Evolutionary conservation across 345 rosid genomes (phyloP).

Genomic region (Erucastrum elatum): DNA sequence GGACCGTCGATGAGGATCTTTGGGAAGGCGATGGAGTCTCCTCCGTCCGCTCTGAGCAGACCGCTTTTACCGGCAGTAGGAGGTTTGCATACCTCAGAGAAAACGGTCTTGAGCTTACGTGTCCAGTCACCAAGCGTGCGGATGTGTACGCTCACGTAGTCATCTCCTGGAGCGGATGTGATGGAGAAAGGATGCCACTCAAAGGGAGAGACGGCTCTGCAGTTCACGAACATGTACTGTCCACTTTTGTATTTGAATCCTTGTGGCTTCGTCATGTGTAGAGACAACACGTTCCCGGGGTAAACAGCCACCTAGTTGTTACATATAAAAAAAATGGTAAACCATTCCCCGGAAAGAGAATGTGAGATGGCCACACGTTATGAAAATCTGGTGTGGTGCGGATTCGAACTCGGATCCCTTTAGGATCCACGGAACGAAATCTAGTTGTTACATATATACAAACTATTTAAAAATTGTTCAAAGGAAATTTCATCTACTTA

Average conservation of each 20-base stretch:
- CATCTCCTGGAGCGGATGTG: slow-evolving; percentile 89
- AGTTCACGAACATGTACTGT: slow-evolving; percentile 90
- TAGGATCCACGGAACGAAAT: no score
- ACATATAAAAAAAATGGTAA: neutral
- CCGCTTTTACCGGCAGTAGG: slow-evolving; percentile 64
- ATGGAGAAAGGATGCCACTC: slow-evolving; percentile 98
- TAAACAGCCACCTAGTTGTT: slow-evolving; percentile 64
- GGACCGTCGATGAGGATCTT: slow-evolving; percentile 88
- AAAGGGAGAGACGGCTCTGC: slow-evolving; percentile 78
- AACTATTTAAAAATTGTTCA: neutral
- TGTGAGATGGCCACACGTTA: no score
- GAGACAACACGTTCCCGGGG: slow-evolving; percentile 78
- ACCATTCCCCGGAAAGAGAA: no score
- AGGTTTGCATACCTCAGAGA: slow-evolving; percentile 80
- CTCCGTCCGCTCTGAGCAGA: slow-evolving; percentile 64
- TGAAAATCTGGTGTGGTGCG: no score
- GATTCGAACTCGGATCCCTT: no score
- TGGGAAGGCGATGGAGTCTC: slow-evolving; percentile 58
- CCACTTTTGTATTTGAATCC: slow-evolving; percentile 91
- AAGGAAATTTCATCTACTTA: neutral
- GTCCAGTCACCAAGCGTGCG: slow-evolving; percentile 92
- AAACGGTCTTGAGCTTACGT: slow-evolving; percentile 65
- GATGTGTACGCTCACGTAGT: slow-evolving; percentile 81
- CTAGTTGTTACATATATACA: slow-evolving; percentile 30
- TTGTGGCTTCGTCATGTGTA: slow-evolving; percentile 83